Percentiles rank a stretch among this genome's conserved stretches.
These are phyloP conservation scores for Kwoniella heveanensis DNA, from an alignment of 768 basidiomycete genomes.

Conservation along the genomic window DNA sequence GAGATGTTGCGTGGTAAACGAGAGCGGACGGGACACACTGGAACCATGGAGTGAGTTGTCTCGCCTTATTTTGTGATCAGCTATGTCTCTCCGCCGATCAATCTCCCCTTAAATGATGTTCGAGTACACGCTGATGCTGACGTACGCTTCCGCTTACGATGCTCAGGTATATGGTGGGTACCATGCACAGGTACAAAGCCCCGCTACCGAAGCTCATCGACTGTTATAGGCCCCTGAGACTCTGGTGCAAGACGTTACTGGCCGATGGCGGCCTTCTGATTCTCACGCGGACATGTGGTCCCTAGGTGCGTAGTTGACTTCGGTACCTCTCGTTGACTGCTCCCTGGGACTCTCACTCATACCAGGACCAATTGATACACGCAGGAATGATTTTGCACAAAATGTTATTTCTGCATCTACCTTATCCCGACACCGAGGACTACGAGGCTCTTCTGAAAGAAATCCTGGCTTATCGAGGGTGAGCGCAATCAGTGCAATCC, in stretches of 20 bases:
- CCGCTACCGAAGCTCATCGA: conserved; percentile 6
- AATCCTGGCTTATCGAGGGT: conserved; percentile 76
- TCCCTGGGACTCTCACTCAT: no score
- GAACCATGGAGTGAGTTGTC: conserved; percentile 92
- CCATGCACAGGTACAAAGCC: neutral
- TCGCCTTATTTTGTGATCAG: no score
- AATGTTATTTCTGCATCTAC: conserved; percentile 84
- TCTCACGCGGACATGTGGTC: conserved; percentile 97
- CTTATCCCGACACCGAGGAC: conserved; percentile 73
- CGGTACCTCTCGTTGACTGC: no score
- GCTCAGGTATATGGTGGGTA: conserved; percentile 46
- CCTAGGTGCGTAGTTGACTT: conserved; percentile 62
- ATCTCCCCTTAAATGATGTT: no score
- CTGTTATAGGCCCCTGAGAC: conserved; percentile 72
- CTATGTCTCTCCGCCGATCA: no score
- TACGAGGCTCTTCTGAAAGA: conserved; percentile 72
- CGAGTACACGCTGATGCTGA: no score
- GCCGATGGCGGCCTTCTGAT: conserved; percentile 70
- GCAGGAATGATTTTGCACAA: conserved; percentile 83
- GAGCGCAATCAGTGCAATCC: conserved; percentile 24
- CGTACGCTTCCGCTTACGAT: no score
- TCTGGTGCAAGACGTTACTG: conserved; percentile 67
- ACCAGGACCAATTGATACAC: neutral
- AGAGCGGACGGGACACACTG: conserved; percentile 85
- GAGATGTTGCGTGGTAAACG: conserved; percentile 77